Conservation (phyloP, 106 monocot genomes). For the Amphibolis antarctica region DNA sequence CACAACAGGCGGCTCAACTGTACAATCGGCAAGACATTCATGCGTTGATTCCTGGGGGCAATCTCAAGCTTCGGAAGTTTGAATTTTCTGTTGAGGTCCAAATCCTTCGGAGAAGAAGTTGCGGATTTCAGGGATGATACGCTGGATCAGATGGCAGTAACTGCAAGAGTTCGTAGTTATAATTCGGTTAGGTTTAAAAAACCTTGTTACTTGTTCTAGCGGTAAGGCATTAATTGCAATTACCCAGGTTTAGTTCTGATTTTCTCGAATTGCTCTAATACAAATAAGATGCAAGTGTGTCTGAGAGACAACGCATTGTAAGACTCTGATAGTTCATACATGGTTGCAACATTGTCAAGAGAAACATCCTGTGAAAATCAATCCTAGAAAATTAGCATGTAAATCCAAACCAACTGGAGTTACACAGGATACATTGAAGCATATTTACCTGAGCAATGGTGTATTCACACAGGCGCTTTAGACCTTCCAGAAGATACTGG, state of each 20-base stretch:
- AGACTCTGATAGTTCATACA: constrained; percentile 95
- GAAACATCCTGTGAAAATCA: constrained; percentile 65
- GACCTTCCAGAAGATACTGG: constrained; percentile 94
- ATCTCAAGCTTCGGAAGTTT: constrained; percentile 7
- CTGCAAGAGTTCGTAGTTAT: constrained; percentile 13
- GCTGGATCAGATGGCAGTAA: constrained; percentile 46
- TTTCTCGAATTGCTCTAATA: constrained; percentile 80
- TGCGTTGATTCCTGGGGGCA: constrained; percentile 11
- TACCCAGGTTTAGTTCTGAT: constrained; percentile 60
- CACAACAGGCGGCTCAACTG: neutral
- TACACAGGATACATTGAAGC: neutral
- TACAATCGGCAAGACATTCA: neutral
- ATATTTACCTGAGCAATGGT: constrained; percentile 64
- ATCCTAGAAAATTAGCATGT: too few species aligned
- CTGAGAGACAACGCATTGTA: constrained; percentile 73
- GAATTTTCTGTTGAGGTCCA: constrained; percentile 16
- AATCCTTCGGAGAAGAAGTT: constrained; percentile 52
- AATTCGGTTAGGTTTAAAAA: too few species aligned
- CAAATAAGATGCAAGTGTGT: constrained; percentile 71
- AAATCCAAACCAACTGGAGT: neutral
- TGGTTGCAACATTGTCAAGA: constrained; percentile 67
- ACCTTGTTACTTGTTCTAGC: too few species aligned
- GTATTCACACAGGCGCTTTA: constrained; percentile 91
- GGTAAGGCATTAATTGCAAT: neutral
- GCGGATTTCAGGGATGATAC: constrained; percentile 67